phyloP scores from a whole-genome alignment of 2,329 filamentous ascomycete species.

The Chaetomium olivaceum region DNA sequence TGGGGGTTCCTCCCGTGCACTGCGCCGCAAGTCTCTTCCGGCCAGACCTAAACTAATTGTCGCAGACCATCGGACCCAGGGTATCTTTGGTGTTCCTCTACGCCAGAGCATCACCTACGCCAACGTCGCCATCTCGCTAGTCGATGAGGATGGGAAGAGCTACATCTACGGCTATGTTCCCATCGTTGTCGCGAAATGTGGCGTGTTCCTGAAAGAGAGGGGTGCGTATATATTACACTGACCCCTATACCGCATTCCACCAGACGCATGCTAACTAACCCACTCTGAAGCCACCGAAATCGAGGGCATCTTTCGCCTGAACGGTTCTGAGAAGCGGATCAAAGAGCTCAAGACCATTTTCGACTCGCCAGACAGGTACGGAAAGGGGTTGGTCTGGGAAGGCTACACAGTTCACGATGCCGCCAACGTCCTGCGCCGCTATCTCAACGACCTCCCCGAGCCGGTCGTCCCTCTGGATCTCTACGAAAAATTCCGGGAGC shows the following conservation, averaged over 20 bases:
- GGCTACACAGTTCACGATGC: slow-evolving; percentile 98
- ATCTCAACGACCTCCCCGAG: slow-evolving; percentile 93
- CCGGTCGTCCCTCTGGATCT: slow-evolving; percentile 93
- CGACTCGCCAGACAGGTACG: slow-evolving; percentile 91
- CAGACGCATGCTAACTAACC: slow-evolving; percentile 26
- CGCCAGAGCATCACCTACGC: slow-evolving; percentile 95
- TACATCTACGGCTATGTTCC: slow-evolving; percentile 99
- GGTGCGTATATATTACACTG: slow-evolving; percentile 58
- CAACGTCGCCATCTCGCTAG: slow-evolving; percentile 95
- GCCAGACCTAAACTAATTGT: slow-evolving; percentile 30
- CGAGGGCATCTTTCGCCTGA: slow-evolving; percentile 94
- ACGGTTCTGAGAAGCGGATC: slow-evolving; percentile 95
- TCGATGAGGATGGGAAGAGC: slow-evolving; percentile 87
- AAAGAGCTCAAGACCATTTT: slow-evolving; percentile 92
- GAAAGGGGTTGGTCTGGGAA: slow-evolving; percentile 94
- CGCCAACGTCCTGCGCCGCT: slow-evolving; percentile 90
- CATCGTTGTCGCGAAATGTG: slow-evolving; percentile 97
- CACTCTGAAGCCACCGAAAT: slow-evolving; percentile 74
- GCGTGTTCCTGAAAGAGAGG: slow-evolving; percentile 96
- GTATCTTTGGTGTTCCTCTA: slow-evolving; percentile 93
- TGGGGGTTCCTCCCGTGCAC: slow-evolving; percentile 18
- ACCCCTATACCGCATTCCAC: neutral
- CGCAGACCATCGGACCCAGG: slow-evolving; percentile 57
- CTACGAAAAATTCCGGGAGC: slow-evolving; percentile 87
- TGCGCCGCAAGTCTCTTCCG: slow-evolving; percentile 15